phyloP scores from a whole-genome alignment of 305 asterid genomes.

The Striga hermonthica region DNA sequence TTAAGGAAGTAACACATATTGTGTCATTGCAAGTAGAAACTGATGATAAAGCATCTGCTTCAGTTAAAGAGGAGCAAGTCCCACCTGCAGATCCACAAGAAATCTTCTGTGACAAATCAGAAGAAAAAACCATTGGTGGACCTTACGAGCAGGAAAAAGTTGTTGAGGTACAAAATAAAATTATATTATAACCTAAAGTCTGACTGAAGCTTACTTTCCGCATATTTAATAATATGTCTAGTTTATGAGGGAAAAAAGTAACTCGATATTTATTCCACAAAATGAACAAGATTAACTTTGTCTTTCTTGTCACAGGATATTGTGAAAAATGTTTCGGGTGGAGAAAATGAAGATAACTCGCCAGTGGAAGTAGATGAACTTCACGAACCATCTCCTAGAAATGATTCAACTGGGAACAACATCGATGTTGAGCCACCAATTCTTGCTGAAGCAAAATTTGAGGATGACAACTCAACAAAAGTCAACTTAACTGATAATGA shows the following conservation, averaged over 20 bases:
- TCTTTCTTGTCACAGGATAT: conserved; percentile 29
- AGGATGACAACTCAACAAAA: background rate
- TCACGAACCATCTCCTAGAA: conserved; percentile 17
- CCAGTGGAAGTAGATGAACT: conserved; percentile 7
- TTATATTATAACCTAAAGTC: background rate
- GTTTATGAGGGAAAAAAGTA: background rate
- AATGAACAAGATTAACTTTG: background rate
- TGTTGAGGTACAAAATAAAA: conserved; percentile 27
- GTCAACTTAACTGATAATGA: background rate
- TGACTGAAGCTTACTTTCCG: background rate
- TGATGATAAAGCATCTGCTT: conserved; percentile 16
- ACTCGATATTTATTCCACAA: background rate
- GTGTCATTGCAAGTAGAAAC: conserved; percentile 25
- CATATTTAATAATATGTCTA: background rate
- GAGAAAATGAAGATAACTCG: conserved; percentile 20
- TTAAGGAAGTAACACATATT: conserved; percentile 26
- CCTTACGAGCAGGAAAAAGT: conserved; percentile 16
- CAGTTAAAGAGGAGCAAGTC: conserved; percentile 7
- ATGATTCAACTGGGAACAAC: conserved; percentile 20
- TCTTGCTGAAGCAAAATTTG: background rate
- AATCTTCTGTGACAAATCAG: conserved; percentile 4
- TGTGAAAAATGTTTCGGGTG: conserved; percentile 10
- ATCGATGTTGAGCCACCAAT: conserved; percentile 24
- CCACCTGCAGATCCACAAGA: conserved; percentile 18
- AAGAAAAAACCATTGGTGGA: conserved; percentile 29